Evolutionary conservation across 192 early-diverging fungal genomes (phyloP).

Genomic region (Coemansia furcata): DNA sequence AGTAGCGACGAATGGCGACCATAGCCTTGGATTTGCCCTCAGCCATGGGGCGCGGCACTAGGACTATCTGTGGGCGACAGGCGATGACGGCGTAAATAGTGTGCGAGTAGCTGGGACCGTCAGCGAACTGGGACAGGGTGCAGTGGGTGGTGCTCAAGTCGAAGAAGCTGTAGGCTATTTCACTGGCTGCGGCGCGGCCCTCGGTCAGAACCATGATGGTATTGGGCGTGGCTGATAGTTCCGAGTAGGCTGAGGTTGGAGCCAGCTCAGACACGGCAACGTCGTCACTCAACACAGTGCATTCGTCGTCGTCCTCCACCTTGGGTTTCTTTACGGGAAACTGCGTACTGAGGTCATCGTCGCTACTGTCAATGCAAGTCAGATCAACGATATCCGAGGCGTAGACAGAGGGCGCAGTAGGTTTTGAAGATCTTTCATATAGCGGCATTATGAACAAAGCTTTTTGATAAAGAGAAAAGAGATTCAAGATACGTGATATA

Average conservation of each 20-base stretch:
- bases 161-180: conserved; percentile 46
- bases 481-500: neutral
- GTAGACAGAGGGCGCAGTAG: neutral
- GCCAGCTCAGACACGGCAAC: conserved; percentile 9
- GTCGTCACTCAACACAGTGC: neutral
- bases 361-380: conserved; percentile 16
- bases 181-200: conserved; percentile 38
- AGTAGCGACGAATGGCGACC: conserved; percentile 40
- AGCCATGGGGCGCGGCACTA: conserved; percentile 37
- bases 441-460: neutral
- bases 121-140: conserved; percentile 41
- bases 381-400: conserved; percentile 18
- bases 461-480: neutral
- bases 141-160: conserved; percentile 31
- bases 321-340: conserved; percentile 11
- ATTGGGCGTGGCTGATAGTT: conserved; percentile 12
- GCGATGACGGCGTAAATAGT: conserved; percentile 42
- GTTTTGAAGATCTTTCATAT: neutral
- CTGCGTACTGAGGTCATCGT: conserved; percentile 1
- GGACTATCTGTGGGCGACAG: conserved; percentile 28
- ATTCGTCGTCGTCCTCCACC: neutral
- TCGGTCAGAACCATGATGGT: conserved; percentile 41
- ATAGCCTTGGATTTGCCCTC: conserved; percentile 48
- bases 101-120: conserved; percentile 46
- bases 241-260: conserved; percentile 37